These are phyloP conservation scores for Venturia aucupariae DNA, from an alignment of 2,329 filamentous ascomycete genomes.

Conservation along the genomic window DNA sequence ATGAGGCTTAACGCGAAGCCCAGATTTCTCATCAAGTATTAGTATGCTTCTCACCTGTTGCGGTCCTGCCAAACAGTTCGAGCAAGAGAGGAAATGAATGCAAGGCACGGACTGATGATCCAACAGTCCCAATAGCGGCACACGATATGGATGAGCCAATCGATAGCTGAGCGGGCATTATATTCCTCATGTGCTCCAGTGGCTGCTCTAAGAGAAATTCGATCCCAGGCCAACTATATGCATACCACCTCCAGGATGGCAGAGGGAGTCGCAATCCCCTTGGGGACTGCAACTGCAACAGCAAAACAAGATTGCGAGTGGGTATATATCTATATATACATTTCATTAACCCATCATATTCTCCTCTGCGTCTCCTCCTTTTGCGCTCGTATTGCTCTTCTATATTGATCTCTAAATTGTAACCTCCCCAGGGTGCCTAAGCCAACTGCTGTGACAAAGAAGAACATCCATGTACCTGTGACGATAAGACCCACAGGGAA, in stretches of 20 bases:
- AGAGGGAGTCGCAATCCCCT: background rate
- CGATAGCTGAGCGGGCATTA: background rate
- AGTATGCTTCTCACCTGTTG: background rate
- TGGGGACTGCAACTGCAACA: background rate
- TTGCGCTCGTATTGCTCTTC: constrained; percentile 33
- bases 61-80: background rate
- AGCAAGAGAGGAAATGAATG: too few relatives aligned
- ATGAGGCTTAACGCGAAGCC: background rate
- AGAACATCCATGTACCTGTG: constrained; percentile 50
- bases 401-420: constrained; percentile 55
- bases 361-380: constrained; percentile 7
- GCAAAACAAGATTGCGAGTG: background rate
- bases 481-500: constrained; percentile 63
- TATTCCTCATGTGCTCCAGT: background rate
- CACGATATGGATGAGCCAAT: too few relatives aligned
- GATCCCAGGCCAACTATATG: background rate
- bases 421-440: constrained; percentile 59
- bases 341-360: constrained; percentile 3
- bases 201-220: background rate
- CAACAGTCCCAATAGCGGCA: too few relatives aligned
- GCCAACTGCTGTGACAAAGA: constrained; percentile 50
- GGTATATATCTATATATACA: constrained; percentile 12
- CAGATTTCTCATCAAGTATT: background rate
- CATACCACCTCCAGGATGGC: constrained; percentile 9
- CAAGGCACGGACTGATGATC: too few relatives aligned